A percentile compares a stretch with the other conserved stretches of the same genome.
phyloP scores from a whole-genome alignment of 139 green algal genomes.

The Volvox africanus region DNA sequence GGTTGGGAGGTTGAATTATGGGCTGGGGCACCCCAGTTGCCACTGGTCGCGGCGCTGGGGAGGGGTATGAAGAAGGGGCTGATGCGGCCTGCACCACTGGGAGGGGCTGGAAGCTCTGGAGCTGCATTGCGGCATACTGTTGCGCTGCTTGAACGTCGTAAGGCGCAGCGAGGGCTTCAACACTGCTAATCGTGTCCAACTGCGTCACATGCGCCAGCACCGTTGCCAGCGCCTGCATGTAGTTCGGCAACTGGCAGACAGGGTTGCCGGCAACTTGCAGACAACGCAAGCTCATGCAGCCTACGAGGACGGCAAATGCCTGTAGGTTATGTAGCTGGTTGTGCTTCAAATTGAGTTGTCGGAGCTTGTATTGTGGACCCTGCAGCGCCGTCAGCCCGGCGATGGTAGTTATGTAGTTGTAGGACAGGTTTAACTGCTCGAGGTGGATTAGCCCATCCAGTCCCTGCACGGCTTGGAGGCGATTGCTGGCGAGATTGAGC shows the following conservation, averaged over 20 bases:
- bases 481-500: slow-evolving; percentile 84
- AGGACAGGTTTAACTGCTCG: slow-evolving; percentile 68
- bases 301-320: slow-evolving; percentile 70
- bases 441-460: slow-evolving; percentile 66
- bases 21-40: slow-evolving; percentile 6
- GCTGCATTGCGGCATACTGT: slow-evolving; percentile 54
- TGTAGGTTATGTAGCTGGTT: slow-evolving; percentile 72
- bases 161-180: slow-evolving; percentile 37
- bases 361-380: slow-evolving; percentile 52
- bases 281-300: slow-evolving; percentile 63
- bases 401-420: slow-evolving; percentile 75
- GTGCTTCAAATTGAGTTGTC: slow-evolving; percentile 70
- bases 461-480: slow-evolving; percentile 52
- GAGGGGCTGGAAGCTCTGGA: slow-evolving; percentile 61
- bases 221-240: slow-evolving; percentile 54
- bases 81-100: background rate
- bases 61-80: too few relatives aligned
- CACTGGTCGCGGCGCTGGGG: background rate
- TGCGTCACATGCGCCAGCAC: slow-evolving; percentile 72
- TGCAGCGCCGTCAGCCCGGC: slow-evolving; percentile 53
- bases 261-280: slow-evolving; percentile 77
- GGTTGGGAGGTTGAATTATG: background rate
- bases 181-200: slow-evolving; percentile 60
- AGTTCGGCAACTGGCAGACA: slow-evolving; percentile 57
- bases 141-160: slow-evolving; percentile 51